phyloP scores from a whole-genome alignment of 2,329 filamentous ascomycete genomes.

The Aspergillus melleus region DNA sequence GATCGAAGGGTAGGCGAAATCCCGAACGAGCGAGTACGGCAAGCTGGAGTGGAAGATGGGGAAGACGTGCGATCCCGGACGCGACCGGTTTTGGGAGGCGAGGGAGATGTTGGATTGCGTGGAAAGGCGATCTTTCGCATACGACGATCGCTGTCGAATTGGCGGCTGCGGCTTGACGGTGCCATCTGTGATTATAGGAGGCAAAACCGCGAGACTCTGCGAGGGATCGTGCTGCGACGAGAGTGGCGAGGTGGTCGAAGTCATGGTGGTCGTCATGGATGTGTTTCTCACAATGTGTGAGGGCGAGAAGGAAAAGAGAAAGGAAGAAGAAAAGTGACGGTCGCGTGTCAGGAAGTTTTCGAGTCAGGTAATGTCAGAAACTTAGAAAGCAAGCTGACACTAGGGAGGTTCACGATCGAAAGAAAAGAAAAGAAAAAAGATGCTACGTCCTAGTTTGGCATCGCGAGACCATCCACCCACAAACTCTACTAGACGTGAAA shows the following conservation, averaged over 20 bases:
- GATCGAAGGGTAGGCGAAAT: slow-evolving; percentile 84
- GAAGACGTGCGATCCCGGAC: slow-evolving; percentile 78
- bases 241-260: slow-evolving; percentile 36
- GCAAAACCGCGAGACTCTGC: slow-evolving; percentile 33
- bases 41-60: slow-evolving; percentile 83
- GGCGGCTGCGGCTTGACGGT: slow-evolving; percentile 60
- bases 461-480: slow-evolving; percentile 32
- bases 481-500: slow-evolving; percentile 6
- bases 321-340: slow-evolving; percentile 6
- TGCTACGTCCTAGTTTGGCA: slow-evolving; percentile 35
- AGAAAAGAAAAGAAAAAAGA: slow-evolving; percentile 14
- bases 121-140: slow-evolving; percentile 77
- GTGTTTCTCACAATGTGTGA: slow-evolving; percentile 5
- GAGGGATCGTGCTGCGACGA: slow-evolving; percentile 29
- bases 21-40: slow-evolving; percentile 84
- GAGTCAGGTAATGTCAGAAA: slow-evolving; percentile 17
- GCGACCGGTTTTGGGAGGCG: slow-evolving; percentile 60
- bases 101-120: slow-evolving; percentile 75
- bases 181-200: slow-evolving; percentile 54
- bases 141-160: slow-evolving; percentile 67
- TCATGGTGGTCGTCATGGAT: slow-evolving; percentile 36
- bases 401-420: slow-evolving; percentile 20
- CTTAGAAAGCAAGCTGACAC: slow-evolving; percentile 19
- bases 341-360: slow-evolving; percentile 11
- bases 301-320: slow-evolving; percentile 2